Conservation (phyloP, 2,329 filamentous ascomycete genomes). For the Herpotrichia juniperi region DNA sequence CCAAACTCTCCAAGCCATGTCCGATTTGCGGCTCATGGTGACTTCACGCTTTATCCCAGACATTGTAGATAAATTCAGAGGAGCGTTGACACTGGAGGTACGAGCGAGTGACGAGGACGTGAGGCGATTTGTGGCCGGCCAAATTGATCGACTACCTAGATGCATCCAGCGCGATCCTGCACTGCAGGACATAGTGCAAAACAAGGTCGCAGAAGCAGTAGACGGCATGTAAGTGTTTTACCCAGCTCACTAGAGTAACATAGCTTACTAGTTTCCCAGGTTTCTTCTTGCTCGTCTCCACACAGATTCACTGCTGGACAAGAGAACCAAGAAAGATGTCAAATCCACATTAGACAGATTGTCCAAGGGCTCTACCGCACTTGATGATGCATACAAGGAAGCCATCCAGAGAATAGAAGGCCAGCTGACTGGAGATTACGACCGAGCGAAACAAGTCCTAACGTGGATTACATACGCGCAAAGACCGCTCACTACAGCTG, state of each 20-base stretch:
- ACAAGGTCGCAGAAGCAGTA: too few relatives aligned
- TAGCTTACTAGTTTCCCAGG: conserved; percentile 38
- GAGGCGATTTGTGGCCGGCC: conserved; percentile 2
- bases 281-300: too few relatives aligned
- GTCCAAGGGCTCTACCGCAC: conserved; percentile 30
- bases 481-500: conserved; percentile 7
- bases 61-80: too few relatives aligned
- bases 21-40: too few relatives aligned
- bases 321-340: conserved; percentile 40
- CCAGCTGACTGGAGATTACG: conserved; percentile 35
- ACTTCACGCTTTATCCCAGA: too few relatives aligned
- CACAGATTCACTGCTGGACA: conserved; percentile 36
- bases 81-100: too few relatives aligned
- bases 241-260: conserved; percentile 11
- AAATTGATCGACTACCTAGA: too few relatives aligned
- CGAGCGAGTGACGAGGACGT: too few relatives aligned
- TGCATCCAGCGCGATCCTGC: too few relatives aligned
- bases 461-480: too few relatives aligned
- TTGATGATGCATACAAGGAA: conserved; percentile 48
- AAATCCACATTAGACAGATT: conserved; percentile 36
- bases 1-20: too few relatives aligned
- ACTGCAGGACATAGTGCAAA: too few relatives aligned
- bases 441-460: conserved; percentile 40
- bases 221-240: conserved; percentile 13
- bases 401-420: conserved; percentile 50